phyloP scores from a whole-genome alignment of 2,329 filamentous ascomycete species.

The Microcyclosporella mali region DNA sequence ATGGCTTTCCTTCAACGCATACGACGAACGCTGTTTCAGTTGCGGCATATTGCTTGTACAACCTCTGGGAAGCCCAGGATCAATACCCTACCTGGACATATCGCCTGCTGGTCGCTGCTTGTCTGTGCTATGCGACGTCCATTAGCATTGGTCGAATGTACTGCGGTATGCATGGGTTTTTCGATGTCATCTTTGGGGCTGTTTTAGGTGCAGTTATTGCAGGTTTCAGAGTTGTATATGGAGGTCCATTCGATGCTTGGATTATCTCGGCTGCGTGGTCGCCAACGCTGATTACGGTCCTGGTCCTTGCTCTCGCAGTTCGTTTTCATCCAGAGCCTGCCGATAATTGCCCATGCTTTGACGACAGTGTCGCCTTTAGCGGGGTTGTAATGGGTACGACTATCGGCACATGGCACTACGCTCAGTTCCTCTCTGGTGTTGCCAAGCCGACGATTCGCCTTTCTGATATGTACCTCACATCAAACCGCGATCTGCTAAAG shows the following conservation, averaged over 20 bases:
- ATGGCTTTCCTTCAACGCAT: constrained; percentile 95
- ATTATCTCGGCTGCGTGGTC: constrained; percentile 59
- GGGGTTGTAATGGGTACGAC: constrained; percentile 83
- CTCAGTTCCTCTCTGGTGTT: constrained; percentile 3
- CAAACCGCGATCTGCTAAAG: constrained; percentile 59
- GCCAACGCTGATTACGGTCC: constrained; percentile 57
- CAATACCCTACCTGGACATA: constrained; percentile 48
- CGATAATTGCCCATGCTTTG: constrained; percentile 94
- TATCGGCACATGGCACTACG: constrained; percentile 74
- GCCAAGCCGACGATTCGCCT: constrained; percentile 4
- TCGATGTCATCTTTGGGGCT: constrained; percentile 80
- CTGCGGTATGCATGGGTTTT: constrained; percentile 97
- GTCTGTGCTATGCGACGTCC: constrained; percentile 80
- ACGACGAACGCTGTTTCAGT: constrained; percentile 96
- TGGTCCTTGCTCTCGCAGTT: constrained; percentile 59
- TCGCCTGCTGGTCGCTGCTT: constrained; percentile 41
- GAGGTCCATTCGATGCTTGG: constrained; percentile 60
- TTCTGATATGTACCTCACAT: constrained; percentile 22
- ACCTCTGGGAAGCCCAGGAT: constrained; percentile 61
- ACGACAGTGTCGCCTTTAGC: constrained; percentile 89
- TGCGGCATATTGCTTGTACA: constrained; percentile 72
- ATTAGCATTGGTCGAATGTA: constrained; percentile 90
- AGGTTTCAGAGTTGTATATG: constrained; percentile 49
- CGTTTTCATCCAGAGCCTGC: constrained; percentile 85
- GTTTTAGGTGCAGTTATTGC: constrained; percentile 64